These are phyloP conservation scores for Macrophomina phaseolina DNA, from an alignment of 2,329 filamentous ascomycete species.

Conservation along the genomic window DNA sequence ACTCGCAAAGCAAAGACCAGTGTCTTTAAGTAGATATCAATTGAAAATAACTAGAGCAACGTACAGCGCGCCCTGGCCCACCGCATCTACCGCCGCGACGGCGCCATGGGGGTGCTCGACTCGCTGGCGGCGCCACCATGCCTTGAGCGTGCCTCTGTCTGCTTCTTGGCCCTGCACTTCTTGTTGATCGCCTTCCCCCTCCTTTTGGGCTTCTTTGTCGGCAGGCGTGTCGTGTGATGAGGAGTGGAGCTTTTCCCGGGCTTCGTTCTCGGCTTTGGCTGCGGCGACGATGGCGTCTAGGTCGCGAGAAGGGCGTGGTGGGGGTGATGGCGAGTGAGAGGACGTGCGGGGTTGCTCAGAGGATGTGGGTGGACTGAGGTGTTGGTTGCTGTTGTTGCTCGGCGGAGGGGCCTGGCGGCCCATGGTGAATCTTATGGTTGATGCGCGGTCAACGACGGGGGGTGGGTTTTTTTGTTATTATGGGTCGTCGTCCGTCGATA, in stretches of 20 bases:
- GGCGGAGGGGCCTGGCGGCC: too few relatives aligned
- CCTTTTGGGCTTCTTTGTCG: background rate
- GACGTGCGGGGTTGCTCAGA: background rate
- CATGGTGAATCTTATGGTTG: too few relatives aligned
- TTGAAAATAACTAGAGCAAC: background rate
- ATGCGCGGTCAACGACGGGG: too few relatives aligned
- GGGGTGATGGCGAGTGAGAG: background rate
- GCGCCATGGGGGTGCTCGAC: slow-evolving; percentile 2
- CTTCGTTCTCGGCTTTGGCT: background rate
- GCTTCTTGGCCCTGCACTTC: background rate
- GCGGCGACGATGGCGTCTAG: background rate
- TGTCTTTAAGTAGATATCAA: background rate
- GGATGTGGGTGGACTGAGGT: background rate
- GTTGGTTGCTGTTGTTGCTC: too few relatives aligned
- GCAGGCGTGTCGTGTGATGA: background rate
- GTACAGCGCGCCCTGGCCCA: background rate
- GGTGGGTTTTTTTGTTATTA: too few relatives aligned
- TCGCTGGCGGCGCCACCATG: slow-evolving; percentile 6
- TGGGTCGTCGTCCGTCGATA: too few relatives aligned
- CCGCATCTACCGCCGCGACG: background rate
- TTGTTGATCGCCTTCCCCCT: background rate
- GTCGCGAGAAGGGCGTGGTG: background rate
- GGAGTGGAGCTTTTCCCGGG: background rate
- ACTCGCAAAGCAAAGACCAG: background rate
- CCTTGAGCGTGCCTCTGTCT: background rate